Evolutionary conservation across 2,329 filamentous ascomycete genomes (phyloP), one percentile per base, ranked within the genome.

Genomic region (Paracoccidioides brasiliensis): DNA sequence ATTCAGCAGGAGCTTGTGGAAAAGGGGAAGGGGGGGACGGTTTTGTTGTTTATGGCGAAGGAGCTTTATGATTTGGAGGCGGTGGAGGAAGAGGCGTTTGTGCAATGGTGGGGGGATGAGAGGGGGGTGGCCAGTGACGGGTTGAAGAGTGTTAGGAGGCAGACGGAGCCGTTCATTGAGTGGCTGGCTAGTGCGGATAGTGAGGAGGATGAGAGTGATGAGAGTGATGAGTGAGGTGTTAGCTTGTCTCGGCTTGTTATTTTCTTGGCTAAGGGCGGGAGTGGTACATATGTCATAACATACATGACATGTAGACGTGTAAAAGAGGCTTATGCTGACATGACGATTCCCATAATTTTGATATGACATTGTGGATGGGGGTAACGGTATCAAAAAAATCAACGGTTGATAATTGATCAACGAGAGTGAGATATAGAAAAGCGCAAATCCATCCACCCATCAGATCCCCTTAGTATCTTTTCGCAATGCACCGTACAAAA

Each of bases 61-160:
- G 87, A 90, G 69, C 76, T 97, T 53, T 94, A 95, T 67, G 82
- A 86, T 61, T 72, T 86, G 51, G 93, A 97, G 61, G 78, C 95
- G 14, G 73, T 96, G 1, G 89, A 95, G 67, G 89, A 95, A 65
- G 90, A 96, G 44, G 90, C 86, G 0, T 87, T 95, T 61, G 74
- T 91, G 64, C 79, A 80, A 50, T 98, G 93, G 93, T 97, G 90
- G 90, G 80, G 77, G 22, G 85, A 95, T 68, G 77, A 79, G 70
- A 77, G 83, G 64, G 84, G 85, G 5, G 78, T 73, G 30, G 83
- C 82, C 55, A 82, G 77, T 12, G 85, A 86, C 55, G 80, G 80
- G 54, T 81, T 96, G 83, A 71, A 72, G 57, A 79, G 74, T 52
- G 81, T 96, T 14, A 84, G 84, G 67, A 80, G 80, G 58, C 86